phyloP scores from a whole-genome alignment of 306 rosid genomes.

The Cucurbita pepo region DNA sequence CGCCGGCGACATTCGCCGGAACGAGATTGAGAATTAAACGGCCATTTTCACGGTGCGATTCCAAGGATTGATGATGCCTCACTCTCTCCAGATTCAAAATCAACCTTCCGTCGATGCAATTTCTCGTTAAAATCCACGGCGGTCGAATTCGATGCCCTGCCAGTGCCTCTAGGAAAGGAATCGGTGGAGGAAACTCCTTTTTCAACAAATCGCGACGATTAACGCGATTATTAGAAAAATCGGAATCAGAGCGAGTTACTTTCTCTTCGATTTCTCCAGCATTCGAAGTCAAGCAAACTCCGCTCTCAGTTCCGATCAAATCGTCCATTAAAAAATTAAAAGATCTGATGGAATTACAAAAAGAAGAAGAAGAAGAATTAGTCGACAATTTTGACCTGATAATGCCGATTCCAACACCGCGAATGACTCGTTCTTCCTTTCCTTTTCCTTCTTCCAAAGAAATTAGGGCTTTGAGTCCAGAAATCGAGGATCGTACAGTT shows the following conservation, averaged over 20 bases:
- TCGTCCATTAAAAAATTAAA: slow-evolving; percentile 18
- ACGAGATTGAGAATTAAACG: slow-evolving; percentile 29
- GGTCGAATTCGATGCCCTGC: slow-evolving; percentile 8
- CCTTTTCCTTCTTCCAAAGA: background rate
- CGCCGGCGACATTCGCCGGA: background rate
- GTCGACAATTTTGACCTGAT: background rate
- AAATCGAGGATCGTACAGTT: background rate
- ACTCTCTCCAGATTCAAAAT: slow-evolving; percentile 18
- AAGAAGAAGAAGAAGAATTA: background rate
- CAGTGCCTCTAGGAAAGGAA: slow-evolving; percentile 13
- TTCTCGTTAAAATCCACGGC: slow-evolving; percentile 32
- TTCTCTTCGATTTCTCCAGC: background rate
- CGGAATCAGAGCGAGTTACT: background rate
- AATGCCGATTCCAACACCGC: background rate
- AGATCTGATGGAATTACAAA: background rate
- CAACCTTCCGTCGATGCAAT: slow-evolving; percentile 26
- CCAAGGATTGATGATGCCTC: slow-evolving; percentile 12
- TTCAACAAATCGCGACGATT: background rate
- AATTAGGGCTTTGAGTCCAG: slow-evolving; percentile 42
- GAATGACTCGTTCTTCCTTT: slow-evolving; percentile 1
- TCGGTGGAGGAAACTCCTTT: slow-evolving; percentile 34
- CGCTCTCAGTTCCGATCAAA: slow-evolving; percentile 58
- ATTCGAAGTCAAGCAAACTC: slow-evolving; percentile 19
- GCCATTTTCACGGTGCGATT: slow-evolving; percentile 27
- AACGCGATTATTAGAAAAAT: background rate